Conservation (phyloP, 768 basidiomycete genomes). For the Termitomyces sp. region DNA sequence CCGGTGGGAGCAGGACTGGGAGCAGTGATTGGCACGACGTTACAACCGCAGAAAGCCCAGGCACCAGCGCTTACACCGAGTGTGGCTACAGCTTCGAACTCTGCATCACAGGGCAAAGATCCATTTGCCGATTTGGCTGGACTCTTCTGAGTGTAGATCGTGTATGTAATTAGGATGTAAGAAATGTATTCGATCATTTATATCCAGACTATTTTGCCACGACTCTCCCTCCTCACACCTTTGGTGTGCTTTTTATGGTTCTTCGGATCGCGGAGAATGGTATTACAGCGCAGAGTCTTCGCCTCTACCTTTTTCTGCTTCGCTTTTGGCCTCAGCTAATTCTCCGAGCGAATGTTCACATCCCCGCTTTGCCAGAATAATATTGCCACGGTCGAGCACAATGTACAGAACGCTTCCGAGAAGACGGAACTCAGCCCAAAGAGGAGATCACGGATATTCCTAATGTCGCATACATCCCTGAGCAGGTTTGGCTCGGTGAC, state of each 20-base stretch:
- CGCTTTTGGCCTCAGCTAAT: no score
- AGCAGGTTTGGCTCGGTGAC: constrained; percentile 75
- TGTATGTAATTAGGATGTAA: not conserved
- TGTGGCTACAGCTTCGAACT: not conserved
- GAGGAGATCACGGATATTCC: constrained; percentile 33
- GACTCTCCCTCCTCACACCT: not conserved
- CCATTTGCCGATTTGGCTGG: constrained; percentile 82
- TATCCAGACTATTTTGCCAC: constrained; percentile 3
- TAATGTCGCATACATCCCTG: constrained; percentile 82
- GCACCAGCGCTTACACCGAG: constrained; percentile 8
- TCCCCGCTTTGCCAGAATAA: no score
- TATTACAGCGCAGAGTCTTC: no score
- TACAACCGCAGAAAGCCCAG: constrained; percentile 16
- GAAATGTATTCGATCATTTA: not conserved
- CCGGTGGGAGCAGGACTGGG: not conserved
- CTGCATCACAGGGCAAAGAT: constrained; percentile 51
- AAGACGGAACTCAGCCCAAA: constrained; percentile 26
- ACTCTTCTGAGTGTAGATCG: constrained; percentile 45
- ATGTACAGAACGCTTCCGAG: constrained; percentile 15
- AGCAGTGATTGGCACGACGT: not conserved
- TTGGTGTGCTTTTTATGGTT: constrained; percentile 11
- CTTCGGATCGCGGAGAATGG: constrained; percentile 17
- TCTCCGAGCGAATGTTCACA: no score
- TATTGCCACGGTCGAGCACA: constrained; percentile 8
- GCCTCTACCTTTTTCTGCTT: no score